A percentile compares a stretch with the other conserved stretches of the same genome.
Conservation (phyloP, 495 filamentous ascomycete genomes). For the Penicillium canariense region DNA sequence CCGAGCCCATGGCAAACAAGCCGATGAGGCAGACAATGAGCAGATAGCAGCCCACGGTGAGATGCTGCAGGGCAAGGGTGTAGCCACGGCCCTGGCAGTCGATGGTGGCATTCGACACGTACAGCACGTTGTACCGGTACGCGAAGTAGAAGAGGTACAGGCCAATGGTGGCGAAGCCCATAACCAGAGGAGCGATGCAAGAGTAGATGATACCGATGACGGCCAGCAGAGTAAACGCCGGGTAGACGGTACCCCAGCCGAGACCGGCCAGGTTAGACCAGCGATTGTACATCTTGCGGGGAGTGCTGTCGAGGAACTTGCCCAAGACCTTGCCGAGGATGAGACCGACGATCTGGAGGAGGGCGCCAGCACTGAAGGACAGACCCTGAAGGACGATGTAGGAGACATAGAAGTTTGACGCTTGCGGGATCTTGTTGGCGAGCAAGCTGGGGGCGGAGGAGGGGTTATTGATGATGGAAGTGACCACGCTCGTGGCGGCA, state of each 20-base stretch:
- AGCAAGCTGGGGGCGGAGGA: constrained; percentile 59
- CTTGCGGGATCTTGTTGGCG: constrained; percentile 69
- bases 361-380: constrained; percentile 69
- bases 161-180: constrained; percentile 82
- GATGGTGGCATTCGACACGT: constrained; percentile 78
- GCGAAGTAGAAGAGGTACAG: constrained; percentile 87
- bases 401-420: constrained; percentile 91
- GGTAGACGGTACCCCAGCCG: constrained; percentile 87
- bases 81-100: constrained; percentile 92
- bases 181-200: constrained; percentile 83
- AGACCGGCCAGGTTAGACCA: constrained; percentile 63
- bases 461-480: constrained; percentile 65
- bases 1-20: constrained; percentile 71
- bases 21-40: constrained; percentile 84
- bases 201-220: constrained; percentile 87
- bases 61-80: constrained; percentile 84
- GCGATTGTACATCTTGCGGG: constrained; percentile 70
- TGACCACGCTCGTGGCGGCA: constrained; percentile 54
- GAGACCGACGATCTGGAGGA: constrained; percentile 77
- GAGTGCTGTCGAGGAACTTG: constrained; percentile 65
- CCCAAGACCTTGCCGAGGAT: constrained; percentile 76
- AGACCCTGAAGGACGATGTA: constrained; percentile 95
- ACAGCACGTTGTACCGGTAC: constrained; percentile 93
- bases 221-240: constrained; percentile 77
- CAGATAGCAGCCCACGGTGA: constrained; percentile 85